phyloP scores from a whole-genome alignment of 2,329 filamentous ascomycete species.

The Alternaria hordeiaustralica region DNA sequence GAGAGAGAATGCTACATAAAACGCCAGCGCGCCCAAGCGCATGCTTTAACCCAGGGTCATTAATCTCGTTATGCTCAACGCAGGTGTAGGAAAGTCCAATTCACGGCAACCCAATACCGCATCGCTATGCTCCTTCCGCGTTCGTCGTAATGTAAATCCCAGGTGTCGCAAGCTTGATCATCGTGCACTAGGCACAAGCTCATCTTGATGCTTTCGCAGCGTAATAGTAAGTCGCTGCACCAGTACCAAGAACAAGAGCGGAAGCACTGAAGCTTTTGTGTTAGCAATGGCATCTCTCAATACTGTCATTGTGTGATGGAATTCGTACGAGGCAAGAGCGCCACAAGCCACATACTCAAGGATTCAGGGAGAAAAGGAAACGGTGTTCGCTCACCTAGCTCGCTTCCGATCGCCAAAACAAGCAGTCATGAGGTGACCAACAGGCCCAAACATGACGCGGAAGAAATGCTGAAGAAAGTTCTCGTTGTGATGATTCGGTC shows the following conservation, averaged over 20 bases:
- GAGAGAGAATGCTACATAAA: conserved; percentile 3
- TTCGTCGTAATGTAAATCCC: neutral
- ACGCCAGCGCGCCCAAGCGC: conserved; percentile 1
- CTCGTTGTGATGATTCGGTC: conserved; percentile 7
- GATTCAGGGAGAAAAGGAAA: neutral
- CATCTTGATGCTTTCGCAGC: conserved; percentile 1
- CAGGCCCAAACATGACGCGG: conserved; percentile 14
- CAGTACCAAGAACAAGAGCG: conserved; percentile 12
- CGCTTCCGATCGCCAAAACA: conserved; percentile 28
- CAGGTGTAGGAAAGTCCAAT: neutral
- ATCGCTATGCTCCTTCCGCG: neutral
- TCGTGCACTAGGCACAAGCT: neutral
- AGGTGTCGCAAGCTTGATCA: neutral
- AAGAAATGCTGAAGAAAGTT: conserved; percentile 15
- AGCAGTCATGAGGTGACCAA: conserved; percentile 20
- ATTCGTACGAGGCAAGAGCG: neutral
- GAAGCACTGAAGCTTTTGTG: conserved; percentile 4
- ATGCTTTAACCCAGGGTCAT: neutral
- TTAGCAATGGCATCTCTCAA: neutral
- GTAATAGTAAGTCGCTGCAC: conserved; percentile 18
- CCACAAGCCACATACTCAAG: conserved; percentile 2
- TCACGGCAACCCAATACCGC: neutral
- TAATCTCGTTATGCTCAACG: neutral
- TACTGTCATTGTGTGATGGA: neutral
- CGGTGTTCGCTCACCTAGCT: conserved; percentile 29